Evolutionary conservation across 2,329 filamentous ascomycete genomes (phyloP).

Genomic region (Colletotrichum cuscutae): DNA sequence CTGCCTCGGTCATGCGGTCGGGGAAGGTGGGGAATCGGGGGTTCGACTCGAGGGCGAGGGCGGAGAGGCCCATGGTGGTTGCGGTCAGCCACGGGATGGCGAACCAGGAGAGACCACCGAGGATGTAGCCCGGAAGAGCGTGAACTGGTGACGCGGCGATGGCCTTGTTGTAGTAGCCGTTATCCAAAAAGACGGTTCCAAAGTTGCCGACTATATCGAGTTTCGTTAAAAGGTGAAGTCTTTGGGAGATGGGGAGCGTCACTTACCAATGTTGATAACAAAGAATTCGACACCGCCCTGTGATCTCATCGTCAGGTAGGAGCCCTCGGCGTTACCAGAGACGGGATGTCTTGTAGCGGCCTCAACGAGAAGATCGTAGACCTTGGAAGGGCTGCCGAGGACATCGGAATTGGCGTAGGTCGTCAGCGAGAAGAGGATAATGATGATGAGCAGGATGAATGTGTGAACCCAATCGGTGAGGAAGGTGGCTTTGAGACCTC

Average conservation of each 20-base stretch:
- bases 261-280: constrained; percentile 75
- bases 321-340: constrained; percentile 77
- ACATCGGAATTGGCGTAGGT: constrained; percentile 64
- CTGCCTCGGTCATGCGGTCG: constrained; percentile 73
- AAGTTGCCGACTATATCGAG: constrained; percentile 70
- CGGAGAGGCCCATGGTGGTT: constrained; percentile 82
- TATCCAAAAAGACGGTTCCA: constrained; percentile 79
- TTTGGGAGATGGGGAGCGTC: background rate
- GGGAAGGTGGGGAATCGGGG: constrained; percentile 75
- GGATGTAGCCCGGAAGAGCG: constrained; percentile 82
- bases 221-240: constrained; percentile 50
- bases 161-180: constrained; percentile 87
- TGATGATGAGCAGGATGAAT: constrained; percentile 78
- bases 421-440: constrained; percentile 81
- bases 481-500: constrained; percentile 82
- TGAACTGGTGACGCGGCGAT: constrained; percentile 83
- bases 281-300: constrained; percentile 77
- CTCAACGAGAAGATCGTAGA: constrained; percentile 77
- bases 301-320: constrained; percentile 83
- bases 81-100: constrained; percentile 87
- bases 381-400: constrained; percentile 71
- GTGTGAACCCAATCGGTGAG: constrained; percentile 83
- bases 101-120: constrained; percentile 82
- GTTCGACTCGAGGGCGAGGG: constrained; percentile 78
- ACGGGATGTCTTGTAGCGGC: constrained; percentile 76